Conservation (phyloP, 768 basidiomycete genomes). For the Astraeus odoratus region DNA sequence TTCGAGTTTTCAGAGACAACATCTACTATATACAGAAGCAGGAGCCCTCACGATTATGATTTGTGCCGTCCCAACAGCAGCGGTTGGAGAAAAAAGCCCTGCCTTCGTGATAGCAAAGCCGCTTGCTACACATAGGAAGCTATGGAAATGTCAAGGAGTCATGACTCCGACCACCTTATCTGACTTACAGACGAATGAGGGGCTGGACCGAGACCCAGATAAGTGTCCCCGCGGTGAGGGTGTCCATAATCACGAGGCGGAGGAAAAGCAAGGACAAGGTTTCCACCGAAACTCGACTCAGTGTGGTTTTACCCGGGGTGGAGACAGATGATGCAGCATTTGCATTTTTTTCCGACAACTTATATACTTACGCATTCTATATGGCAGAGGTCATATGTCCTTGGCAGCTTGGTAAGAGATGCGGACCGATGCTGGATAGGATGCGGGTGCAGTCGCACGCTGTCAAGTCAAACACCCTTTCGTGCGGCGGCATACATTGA, state of each 20-base stretch:
- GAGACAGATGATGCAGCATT: too few relatives aligned
- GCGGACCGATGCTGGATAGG: too few relatives aligned
- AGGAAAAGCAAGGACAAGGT: background rate
- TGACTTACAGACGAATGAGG: conserved; percentile 50
- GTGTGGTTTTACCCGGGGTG: too few relatives aligned
- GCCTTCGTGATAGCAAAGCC: conserved; percentile 56
- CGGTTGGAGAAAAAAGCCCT: conserved; percentile 52
- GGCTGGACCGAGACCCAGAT: conserved; percentile 61
- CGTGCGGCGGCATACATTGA: too few relatives aligned
- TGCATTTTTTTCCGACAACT: too few relatives aligned
- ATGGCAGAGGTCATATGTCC: too few relatives aligned
- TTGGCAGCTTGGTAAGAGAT: too few relatives aligned
- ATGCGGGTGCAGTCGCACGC: too few relatives aligned
- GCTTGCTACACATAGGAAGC: conserved; percentile 45
- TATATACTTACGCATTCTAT: too few relatives aligned
- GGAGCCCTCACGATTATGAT: conserved; percentile 40
- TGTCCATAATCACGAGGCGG: conserved; percentile 9
- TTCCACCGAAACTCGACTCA: too few relatives aligned
- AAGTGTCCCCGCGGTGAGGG: conserved; percentile 33
- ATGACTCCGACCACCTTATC: conserved; percentile 3
- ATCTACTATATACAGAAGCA: background rate
- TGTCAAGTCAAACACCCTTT: too few relatives aligned
- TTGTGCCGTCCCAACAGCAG: conserved; percentile 54
- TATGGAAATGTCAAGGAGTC: conserved; percentile 18
- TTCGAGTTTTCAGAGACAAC: conserved; percentile 6